Evolutionary conservation across 2,329 filamentous ascomycete species (phyloP).

Genomic region (Chrysosporium keratinophilum): DNA sequence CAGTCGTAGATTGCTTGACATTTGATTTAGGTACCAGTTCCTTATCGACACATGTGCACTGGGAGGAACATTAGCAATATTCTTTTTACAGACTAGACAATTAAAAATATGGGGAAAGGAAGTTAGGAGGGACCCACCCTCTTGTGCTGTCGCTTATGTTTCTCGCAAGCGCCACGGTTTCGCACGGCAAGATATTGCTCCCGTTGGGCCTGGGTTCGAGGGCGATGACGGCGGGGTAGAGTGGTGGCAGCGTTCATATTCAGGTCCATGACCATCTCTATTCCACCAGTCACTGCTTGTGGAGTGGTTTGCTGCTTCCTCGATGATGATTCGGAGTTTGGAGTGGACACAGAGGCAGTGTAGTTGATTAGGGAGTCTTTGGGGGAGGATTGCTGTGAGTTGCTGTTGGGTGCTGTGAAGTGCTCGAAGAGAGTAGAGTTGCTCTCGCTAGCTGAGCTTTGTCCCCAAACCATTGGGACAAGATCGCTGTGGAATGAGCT

Average conservation of each 20-base stretch:
- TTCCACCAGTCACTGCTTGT: conserved; percentile 19
- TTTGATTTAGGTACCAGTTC: conserved; percentile 4
- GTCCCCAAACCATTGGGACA: conserved; percentile 9
- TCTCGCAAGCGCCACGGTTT: conserved; percentile 35
- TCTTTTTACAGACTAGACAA: not conserved
- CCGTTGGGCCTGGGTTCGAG: conserved; percentile 33
- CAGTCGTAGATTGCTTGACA: not conserved
- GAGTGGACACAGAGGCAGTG: conserved; percentile 11
- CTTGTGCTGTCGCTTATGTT: conserved; percentile 37
- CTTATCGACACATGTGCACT: conserved; percentile 36
- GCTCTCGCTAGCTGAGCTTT: conserved; percentile 11
- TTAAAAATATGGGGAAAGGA: not conserved
- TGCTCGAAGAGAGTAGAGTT: conserved; percentile 18
- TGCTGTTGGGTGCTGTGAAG: not conserved
- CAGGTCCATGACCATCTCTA: conserved; percentile 35
- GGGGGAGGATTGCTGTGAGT: conserved; percentile 7
- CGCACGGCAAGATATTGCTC: conserved; percentile 37
- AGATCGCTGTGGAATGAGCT: conserved; percentile 7
- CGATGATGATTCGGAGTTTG: not conserved
- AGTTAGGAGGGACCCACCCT: conserved; percentile 23
- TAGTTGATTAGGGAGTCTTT: not conserved
- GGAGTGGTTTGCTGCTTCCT: not conserved
- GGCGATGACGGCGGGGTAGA: conserved; percentile 35
- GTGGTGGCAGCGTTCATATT: conserved; percentile 37
- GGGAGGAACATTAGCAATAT: conserved; percentile 15